Evolutionary conservation across 768 basidiomycete genomes (phyloP).

Genomic region (Boletus rex-veris): DNA sequence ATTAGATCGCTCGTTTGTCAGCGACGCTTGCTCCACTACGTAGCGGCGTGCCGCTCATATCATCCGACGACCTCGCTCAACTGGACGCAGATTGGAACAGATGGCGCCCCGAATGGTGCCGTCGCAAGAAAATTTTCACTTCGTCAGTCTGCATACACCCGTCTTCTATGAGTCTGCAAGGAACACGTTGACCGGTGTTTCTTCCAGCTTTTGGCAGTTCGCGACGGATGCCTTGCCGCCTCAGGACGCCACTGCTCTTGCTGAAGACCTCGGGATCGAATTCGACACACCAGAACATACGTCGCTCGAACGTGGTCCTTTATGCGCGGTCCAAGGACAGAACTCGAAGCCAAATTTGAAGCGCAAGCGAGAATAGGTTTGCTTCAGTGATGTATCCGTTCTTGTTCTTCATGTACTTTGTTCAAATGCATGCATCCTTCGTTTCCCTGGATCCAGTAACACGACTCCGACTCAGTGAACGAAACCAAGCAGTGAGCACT

Average conservation of each 20-base stretch:
- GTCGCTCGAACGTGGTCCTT: conserved; percentile 57
- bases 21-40: conserved; percentile 62
- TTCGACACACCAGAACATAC: conserved; percentile 69
- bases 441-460: background rate
- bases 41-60: conserved; percentile 58
- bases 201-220: conserved; percentile 67
- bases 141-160: conserved; percentile 24
- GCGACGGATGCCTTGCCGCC: conserved; percentile 66
- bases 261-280: conserved; percentile 81
- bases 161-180: background rate
- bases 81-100: conserved; percentile 73
- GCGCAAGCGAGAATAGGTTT: conserved; percentile 43
- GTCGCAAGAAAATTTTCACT: conserved; percentile 66
- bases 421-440: background rate
- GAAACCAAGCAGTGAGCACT: too few species aligned
- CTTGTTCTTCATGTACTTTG: background rate
- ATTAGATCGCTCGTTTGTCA: conserved; percentile 47
- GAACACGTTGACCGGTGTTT: background rate
- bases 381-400: background rate
- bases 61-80: conserved; percentile 62
- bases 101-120: conserved; percentile 81
- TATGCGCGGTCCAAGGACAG: conserved; percentile 41
- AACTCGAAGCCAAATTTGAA: conserved; percentile 41
- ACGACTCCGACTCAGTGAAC: too few species aligned
- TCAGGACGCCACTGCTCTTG: conserved; percentile 58